phyloP scores from a whole-genome alignment of 257 asterid genomes.

The Nicotiana noctiflora region DNA sequence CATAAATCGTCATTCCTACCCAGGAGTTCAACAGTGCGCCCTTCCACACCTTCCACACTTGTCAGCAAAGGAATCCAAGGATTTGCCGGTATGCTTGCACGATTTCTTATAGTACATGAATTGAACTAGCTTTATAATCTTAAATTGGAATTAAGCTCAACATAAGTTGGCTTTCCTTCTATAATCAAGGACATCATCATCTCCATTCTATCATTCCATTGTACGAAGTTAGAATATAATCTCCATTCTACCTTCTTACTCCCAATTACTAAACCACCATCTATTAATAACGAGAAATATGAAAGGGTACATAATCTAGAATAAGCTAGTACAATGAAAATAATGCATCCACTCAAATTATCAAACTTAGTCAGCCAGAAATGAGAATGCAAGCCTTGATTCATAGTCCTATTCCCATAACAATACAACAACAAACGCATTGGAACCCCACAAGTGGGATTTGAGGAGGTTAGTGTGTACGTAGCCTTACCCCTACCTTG shows the following conservation, averaged over 20 bases:
- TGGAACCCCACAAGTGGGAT: too few relatives aligned
- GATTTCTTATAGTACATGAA: neutral
- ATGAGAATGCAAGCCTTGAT: neutral
- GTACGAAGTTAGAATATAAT: neutral
- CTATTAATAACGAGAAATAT: neutral
- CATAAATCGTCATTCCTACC: neutral
- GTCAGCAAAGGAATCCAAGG: neutral
- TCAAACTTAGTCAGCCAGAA: neutral
- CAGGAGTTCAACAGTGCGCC: neutral
- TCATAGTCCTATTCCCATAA: neutral
- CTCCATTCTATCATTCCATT: neutral
- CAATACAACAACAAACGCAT: neutral
- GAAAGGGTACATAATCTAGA: neutral
- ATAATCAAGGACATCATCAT: neutral
- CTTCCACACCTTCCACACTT: neutral
- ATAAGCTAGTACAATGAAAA: neutral
- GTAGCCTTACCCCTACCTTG: too few relatives aligned
- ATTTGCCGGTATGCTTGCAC: neutral
- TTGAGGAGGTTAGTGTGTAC: too few relatives aligned
- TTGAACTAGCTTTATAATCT: neutral
- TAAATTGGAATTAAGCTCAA: neutral
- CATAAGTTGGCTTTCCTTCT: neutral
- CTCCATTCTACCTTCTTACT: neutral
- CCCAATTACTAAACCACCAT: neutral
- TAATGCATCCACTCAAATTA: neutral